phyloP scores from a whole-genome alignment of 352 stramenopile species.

The Phytophthora pisi region DNA sequence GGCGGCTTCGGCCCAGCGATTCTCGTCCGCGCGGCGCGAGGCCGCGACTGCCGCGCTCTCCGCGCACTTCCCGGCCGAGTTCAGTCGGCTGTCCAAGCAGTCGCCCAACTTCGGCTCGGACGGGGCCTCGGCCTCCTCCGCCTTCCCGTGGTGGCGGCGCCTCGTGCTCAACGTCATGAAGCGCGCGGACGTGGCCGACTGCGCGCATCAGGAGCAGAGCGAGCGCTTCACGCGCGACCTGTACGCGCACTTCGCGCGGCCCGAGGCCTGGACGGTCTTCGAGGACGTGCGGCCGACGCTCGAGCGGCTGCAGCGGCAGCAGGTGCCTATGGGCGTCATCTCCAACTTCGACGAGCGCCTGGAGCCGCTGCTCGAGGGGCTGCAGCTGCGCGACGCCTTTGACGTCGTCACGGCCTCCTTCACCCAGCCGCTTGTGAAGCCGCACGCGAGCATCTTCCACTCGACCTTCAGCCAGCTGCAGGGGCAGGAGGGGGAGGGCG shows the following conservation, averaged over 20 bases:
- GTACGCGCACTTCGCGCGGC: constrained; percentile 58
- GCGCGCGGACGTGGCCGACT: constrained; percentile 18
- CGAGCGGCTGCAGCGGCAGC: constrained; percentile 27
- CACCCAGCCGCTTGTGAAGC: constrained; percentile 52
- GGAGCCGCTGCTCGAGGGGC: constrained; percentile 41
- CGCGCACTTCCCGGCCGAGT: constrained; percentile 47
- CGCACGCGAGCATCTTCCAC: constrained; percentile 59
- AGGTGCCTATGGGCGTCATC: constrained; percentile 60
- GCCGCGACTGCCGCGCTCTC: constrained; percentile 33
- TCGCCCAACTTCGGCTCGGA: constrained; percentile 63
- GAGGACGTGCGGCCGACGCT: constrained; percentile 53
- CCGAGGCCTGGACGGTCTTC: constrained; percentile 68
- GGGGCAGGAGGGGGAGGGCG: background rate
- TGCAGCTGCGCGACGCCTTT: constrained; percentile 57
- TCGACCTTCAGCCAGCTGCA: constrained; percentile 49
- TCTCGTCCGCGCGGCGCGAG: constrained; percentile 30
- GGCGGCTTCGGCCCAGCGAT: constrained; percentile 24
- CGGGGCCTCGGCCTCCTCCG: constrained; percentile 23
- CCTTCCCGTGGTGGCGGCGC: constrained; percentile 60
- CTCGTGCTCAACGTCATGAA: constrained; percentile 58
- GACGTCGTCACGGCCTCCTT: constrained; percentile 70
- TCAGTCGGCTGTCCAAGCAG: constrained; percentile 28
- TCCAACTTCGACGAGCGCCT: constrained; percentile 86
- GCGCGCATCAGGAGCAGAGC: constrained; percentile 23
- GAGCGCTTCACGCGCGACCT: constrained; percentile 50